Evolutionary conservation across 1,284 basidiomycete species (phyloP).

Genomic region (Gymnopus androsaceus): DNA sequence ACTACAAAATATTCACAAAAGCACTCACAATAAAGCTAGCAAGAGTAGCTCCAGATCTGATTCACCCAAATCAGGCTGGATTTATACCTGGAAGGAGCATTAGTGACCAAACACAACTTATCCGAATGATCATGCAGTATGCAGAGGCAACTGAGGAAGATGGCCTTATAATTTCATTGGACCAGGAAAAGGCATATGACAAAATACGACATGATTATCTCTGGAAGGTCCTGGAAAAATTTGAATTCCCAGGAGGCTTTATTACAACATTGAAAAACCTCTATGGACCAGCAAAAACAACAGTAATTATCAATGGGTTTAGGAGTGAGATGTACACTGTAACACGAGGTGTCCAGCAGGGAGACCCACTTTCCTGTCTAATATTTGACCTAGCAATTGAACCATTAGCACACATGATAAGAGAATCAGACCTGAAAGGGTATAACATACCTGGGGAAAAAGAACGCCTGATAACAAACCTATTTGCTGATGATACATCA

Average conservation of each 20-base stretch:
- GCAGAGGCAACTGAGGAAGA: slow-evolving; percentile 23
- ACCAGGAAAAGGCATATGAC: slow-evolving; percentile 22
- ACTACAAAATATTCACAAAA: slow-evolving; percentile 22
- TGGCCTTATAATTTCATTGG: slow-evolving; percentile 18
- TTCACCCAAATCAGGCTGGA: slow-evolving; percentile 23
- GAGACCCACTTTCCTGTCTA: slow-evolving; percentile 30
- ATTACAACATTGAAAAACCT: slow-evolving; percentile 20
- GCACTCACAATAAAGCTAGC: slow-evolving; percentile 15
- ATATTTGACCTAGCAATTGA: slow-evolving; percentile 32
- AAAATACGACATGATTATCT: slow-evolving; percentile 23
- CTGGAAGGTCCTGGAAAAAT: slow-evolving; percentile 17
- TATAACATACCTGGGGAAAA: slow-evolving; percentile 7
- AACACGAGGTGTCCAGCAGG: slow-evolving; percentile 26
- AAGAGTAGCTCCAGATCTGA: slow-evolving; percentile 7
- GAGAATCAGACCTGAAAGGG: slow-evolving; percentile 12
- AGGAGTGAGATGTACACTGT: slow-evolving; percentile 16
- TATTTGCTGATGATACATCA: slow-evolving; percentile 23
- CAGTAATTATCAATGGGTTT: slow-evolving; percentile 25
- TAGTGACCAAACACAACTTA: slow-evolving; percentile 21
- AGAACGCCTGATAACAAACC: slow-evolving; percentile 13
- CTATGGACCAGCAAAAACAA: slow-evolving; percentile 21
- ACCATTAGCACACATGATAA: slow-evolving; percentile 13
- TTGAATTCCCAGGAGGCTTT: slow-evolving; percentile 17
- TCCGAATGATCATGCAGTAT: slow-evolving; percentile 20
- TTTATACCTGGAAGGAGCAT: slow-evolving; percentile 24